A percentile compares a stretch with the other conserved stretches of the same genome.
Conservation (phyloP, 495 filamentous ascomycete species). For the Aspergillus cavernicola region DNA sequence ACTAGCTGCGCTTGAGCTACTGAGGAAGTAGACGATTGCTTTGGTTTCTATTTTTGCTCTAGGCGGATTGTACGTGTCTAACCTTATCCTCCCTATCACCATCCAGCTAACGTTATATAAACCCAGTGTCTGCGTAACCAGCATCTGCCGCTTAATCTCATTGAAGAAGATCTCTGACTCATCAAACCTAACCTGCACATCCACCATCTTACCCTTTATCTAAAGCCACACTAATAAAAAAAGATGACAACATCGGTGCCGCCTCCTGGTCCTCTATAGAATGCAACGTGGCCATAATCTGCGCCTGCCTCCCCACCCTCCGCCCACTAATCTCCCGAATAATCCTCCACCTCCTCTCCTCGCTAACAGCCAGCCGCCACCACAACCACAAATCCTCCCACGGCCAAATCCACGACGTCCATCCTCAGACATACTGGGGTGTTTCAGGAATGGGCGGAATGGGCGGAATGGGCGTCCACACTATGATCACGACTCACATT, state of each 20-base stretch:
- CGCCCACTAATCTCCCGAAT: constrained; percentile 66
- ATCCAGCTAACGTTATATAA: background rate
- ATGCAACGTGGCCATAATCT: constrained; percentile 84
- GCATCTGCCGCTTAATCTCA: constrained; percentile 36
- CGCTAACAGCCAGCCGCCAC: constrained; percentile 19
- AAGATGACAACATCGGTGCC: constrained; percentile 53
- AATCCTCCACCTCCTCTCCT: constrained; percentile 31
- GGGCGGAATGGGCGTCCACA: constrained; percentile 24
- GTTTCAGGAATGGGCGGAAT: constrained; percentile 1
- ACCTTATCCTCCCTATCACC: background rate
- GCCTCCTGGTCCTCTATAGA: constrained; percentile 84
- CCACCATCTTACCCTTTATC: background rate
- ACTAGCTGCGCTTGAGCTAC: constrained; percentile 42
- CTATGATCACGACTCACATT: constrained; percentile 24
- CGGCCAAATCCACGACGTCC: constrained; percentile 1
- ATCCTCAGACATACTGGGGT: constrained; percentile 28
- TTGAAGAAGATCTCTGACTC: constrained; percentile 39
- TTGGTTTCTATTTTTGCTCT: constrained; percentile 48
- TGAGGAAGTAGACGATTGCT: constrained; percentile 43
- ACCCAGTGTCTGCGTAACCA: constrained; percentile 44
- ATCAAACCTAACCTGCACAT: constrained; percentile 38
- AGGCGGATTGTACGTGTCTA: constrained; percentile 45
- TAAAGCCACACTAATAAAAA: constrained; percentile 6
- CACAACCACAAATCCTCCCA: constrained; percentile 11
- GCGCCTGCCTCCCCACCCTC: constrained; percentile 80